Evolutionary conservation across 2,329 filamentous ascomycete genomes (phyloP).

Genomic region (Claviceps purpurea): DNA sequence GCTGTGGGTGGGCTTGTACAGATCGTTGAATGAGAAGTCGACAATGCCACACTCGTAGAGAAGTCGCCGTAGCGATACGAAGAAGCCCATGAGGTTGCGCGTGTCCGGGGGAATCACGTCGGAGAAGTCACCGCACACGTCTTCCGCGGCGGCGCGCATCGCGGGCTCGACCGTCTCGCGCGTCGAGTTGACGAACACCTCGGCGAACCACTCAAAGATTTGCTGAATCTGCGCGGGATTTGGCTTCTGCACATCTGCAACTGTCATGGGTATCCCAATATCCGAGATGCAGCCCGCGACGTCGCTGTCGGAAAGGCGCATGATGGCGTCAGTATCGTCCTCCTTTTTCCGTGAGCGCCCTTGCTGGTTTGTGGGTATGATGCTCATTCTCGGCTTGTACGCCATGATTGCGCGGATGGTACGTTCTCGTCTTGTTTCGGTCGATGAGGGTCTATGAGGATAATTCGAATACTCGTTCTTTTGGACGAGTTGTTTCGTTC

Average conservation of each 20-base stretch:
- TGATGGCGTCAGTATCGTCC: conserved; percentile 45
- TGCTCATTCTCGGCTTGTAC: conserved; percentile 48
- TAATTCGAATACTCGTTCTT: background rate
- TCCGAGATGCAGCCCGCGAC: conserved; percentile 96
- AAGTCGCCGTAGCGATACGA: conserved; percentile 65
- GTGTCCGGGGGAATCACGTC: conserved; percentile 82
- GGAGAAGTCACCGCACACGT: conserved; percentile 69
- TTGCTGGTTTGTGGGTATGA: conserved; percentile 39
- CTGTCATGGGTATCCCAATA: conserved; percentile 80
- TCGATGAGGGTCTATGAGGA: background rate
- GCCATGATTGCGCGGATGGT: conserved; percentile 29
- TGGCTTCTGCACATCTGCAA: conserved; percentile 82
- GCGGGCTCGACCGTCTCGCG: conserved; percentile 88
- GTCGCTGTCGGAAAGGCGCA: conserved; percentile 54
- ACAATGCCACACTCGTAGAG: conserved; percentile 80
- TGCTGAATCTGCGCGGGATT: conserved; percentile 91
- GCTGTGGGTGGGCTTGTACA: conserved; percentile 81
- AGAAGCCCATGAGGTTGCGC: conserved; percentile 92
- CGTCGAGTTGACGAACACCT: conserved; percentile 84
- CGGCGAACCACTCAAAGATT: conserved; percentile 96
- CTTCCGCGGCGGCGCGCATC: conserved; percentile 83
- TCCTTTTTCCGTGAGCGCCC: conserved; percentile 44
- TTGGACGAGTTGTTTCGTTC: background rate
- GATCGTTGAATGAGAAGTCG: conserved; percentile 85
- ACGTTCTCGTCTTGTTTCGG: background rate